Base-by-base conservation (phyloP, 768 basidiomycete species). In the Lactarius hengduanensis region DNA sequence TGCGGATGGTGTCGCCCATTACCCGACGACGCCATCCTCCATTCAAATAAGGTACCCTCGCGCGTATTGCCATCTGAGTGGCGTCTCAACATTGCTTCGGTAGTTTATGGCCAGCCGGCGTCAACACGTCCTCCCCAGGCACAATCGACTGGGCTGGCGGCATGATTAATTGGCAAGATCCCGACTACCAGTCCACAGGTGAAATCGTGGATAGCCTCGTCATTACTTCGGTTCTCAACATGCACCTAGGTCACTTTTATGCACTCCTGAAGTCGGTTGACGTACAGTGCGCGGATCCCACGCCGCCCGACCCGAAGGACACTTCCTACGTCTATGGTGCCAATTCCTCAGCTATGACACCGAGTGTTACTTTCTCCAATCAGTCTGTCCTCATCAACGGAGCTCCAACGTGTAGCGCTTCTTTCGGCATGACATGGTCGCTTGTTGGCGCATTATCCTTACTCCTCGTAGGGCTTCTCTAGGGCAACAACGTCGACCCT, bases 51-150 rank as follows among this genome's bases (percentile, higher is more conserved):
- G 88, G 90, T 89, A 74, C 30, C 80, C 72, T 5, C 41, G 26
- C 4, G 30, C 38, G n/a, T 36, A 20, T 54, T 50, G 28, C 58
- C 57, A 6, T 18, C 36, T 26, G 57, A 56, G 26, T 36, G n/a
- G 43, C 20, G 43, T 28, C 26, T 30, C 64, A n/a, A 55, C 6
- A 16, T 38, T 38, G 59, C 43, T 32, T 32, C 28, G 20, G 5
- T 56, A 80, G 89, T 67, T 70, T 94, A 61, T 94, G 92, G 92
- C 89, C 92, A n/a, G 89, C 89, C 7, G 93, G 92, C 38, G 87
- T 91, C 72, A 64, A 79, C 45, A 72, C 80, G 10, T 81, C 80
- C 40, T 79, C 91, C 9, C 76, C 78, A 58, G 93, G 93, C 30
- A 93, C 90, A 9, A 77, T 96, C 40, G 71, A 83, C 63, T 96